phyloP scores from a whole-genome alignment of 2,329 filamentous ascomycete species.

The Didymella keratinophila region DNA sequence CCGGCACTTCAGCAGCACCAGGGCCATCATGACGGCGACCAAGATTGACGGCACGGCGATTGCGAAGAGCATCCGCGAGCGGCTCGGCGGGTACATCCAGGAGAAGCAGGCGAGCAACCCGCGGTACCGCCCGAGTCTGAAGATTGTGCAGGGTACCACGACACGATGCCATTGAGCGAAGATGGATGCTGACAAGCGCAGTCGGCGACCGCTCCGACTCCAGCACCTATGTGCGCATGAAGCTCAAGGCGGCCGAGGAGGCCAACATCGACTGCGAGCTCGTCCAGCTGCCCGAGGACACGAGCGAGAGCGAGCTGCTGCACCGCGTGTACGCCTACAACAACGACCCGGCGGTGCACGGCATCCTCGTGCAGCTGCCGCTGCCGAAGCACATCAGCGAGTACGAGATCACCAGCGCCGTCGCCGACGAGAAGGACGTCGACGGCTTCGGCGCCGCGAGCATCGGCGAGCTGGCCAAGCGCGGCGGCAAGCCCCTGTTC shows the following conservation, averaged over 20 bases:
- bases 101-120: conserved; percentile 83
- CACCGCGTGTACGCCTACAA: conserved; percentile 83
- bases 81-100: conserved; percentile 79
- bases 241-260: conserved; percentile 95
- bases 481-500: conserved; percentile 87
- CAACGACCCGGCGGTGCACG: conserved; percentile 84
- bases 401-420: conserved; percentile 86
- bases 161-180: conserved; percentile 10
- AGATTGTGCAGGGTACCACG: conserved; percentile 85
- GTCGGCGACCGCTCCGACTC: conserved; percentile 95
- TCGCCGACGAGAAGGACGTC: conserved; percentile 94
- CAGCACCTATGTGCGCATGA: conserved; percentile 99
- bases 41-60: conserved; percentile 97
- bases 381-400: conserved; percentile 90
- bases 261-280: conserved; percentile 90
- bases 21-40: conserved; percentile 77
- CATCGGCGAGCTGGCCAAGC: conserved; percentile 96
- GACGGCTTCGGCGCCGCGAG: conserved; percentile 95
- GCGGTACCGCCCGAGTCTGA: conserved; percentile 85
- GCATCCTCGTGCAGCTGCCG: conserved; percentile 92
- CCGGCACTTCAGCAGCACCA: conserved; percentile 59
- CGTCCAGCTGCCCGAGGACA: conserved; percentile 80
- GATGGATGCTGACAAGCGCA: conserved; percentile 47
- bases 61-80: conserved; percentile 88
- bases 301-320: conserved; percentile 85